phyloP scores from a whole-genome alignment of 2,329 filamentous ascomycete species.

The Stagonosporopsis cucurbitacearum region DNA sequence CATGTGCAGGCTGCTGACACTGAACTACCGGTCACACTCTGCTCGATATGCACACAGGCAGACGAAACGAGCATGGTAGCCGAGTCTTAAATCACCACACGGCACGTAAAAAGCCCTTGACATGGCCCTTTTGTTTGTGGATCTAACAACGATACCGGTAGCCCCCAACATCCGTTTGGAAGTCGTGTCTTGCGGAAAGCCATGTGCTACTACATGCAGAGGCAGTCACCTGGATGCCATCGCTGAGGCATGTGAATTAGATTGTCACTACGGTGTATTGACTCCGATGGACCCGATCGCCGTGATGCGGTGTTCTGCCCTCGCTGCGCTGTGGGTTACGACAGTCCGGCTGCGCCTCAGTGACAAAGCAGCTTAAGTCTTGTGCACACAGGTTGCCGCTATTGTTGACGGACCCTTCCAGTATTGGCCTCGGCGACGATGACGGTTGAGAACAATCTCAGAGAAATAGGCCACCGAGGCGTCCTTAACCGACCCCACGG shows the following conservation, averaged over 20 bases:
- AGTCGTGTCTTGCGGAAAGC: background rate
- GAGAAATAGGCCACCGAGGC: constrained; percentile 21
- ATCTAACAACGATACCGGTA: background rate
- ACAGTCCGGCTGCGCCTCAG: constrained; percentile 23
- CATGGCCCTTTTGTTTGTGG: background rate
- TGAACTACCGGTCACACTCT: constrained; percentile 26
- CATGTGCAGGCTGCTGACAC: constrained; percentile 34
- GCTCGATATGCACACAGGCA: constrained; percentile 22
- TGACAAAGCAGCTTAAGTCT: constrained; percentile 28
- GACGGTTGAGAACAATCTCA: constrained; percentile 19
- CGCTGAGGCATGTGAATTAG: constrained; percentile 11
- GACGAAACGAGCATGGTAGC: constrained; percentile 22
- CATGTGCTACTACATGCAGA: background rate
- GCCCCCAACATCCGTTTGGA: background rate
- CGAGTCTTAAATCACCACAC: constrained; percentile 24
- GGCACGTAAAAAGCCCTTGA: constrained; percentile 6
- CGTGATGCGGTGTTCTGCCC: constrained; percentile 18
- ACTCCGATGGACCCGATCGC: constrained; percentile 22
- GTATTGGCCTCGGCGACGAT: constrained; percentile 17
- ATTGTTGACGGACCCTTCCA: constrained; percentile 18
- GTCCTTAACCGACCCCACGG: constrained; percentile 35
- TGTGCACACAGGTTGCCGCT: constrained; percentile 23
- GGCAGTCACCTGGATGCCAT: background rate
- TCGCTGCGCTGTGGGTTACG: constrained; percentile 7
- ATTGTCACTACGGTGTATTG: background rate